These are phyloP conservation scores for Prunus campanulata DNA, from an alignment of 306 rosid genomes.

Conservation along the genomic window DNA sequence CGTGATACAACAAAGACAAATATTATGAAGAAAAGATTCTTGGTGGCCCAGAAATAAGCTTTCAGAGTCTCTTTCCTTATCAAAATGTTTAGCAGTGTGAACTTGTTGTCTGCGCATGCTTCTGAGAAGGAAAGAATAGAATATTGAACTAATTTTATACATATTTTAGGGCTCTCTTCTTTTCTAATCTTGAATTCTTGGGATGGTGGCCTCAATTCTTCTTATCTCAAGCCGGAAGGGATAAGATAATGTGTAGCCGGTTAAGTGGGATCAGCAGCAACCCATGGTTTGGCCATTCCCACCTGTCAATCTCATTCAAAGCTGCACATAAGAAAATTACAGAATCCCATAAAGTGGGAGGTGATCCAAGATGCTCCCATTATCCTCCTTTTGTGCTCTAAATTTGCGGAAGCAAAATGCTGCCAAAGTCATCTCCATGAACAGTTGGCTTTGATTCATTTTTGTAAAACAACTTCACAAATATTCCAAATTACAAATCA, in stretches of 20 bases:
- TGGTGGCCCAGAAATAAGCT: slow-evolving; percentile 27
- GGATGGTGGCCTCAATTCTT: slow-evolving; percentile 34
- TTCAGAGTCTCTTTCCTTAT: slow-evolving; percentile 12
- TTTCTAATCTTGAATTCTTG: slow-evolving; percentile 2
- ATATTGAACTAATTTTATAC: slow-evolving; percentile 26
- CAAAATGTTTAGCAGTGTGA: slow-evolving; percentile 25
- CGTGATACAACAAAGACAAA: no score
- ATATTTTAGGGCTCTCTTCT: slow-evolving; percentile 3
- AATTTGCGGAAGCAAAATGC: neutral
- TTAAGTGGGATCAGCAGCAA: slow-evolving; percentile 1
- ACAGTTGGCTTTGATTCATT: neutral
- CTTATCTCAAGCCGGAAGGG: slow-evolving; percentile 38
- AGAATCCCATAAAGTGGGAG: slow-evolving; percentile 19
- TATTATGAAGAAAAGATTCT: slow-evolving; percentile 8
- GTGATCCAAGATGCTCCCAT: slow-evolving; percentile 20
- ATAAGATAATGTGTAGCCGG: slow-evolving; percentile 23
- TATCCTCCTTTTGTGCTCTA: slow-evolving; percentile 14
- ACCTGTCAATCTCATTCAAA: slow-evolving; percentile 20
- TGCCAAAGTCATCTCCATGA: neutral
- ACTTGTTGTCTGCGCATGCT: slow-evolving; percentile 27
- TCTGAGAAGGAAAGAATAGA: slow-evolving; percentile 36
- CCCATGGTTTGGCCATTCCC: slow-evolving; percentile 18
- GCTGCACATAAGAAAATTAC: slow-evolving; percentile 16
- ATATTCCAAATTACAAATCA: neutral
- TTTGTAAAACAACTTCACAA: neutral